These are phyloP conservation scores for Xylaria acuta DNA, from an alignment of 495 filamentous ascomycete genomes.

Conservation along the genomic window DNA sequence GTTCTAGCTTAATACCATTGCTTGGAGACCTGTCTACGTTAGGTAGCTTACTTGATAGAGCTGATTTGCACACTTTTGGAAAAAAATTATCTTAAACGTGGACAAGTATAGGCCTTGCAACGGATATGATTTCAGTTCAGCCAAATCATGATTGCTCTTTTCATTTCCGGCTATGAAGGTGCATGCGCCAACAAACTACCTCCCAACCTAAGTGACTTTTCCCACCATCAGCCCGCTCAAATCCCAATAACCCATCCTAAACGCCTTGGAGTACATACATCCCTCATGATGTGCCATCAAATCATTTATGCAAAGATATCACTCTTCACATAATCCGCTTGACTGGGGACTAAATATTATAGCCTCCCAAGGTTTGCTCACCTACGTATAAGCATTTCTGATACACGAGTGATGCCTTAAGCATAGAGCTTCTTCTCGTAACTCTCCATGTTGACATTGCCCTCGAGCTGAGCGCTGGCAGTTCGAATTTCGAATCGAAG, in stretches of 20 bases:
- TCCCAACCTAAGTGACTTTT: constrained; percentile 11
- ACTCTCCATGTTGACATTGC: constrained; percentile 95
- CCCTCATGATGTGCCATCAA: constrained; percentile 27
- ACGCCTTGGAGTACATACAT: constrained; percentile 37
- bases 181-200: not conserved
- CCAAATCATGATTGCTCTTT: not conserved
- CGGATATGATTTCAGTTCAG: not conserved
- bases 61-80: not conserved
- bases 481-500: constrained; percentile 94
- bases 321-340: not conserved
- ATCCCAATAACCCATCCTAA: constrained; percentile 31
- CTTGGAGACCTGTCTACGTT: not conserved
- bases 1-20: not conserved
- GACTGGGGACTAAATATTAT: not conserved
- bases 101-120: not conserved
- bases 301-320: constrained; percentile 26
- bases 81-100: too few species aligned
- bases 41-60: constrained; percentile 10
- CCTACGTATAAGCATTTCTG: constrained; percentile 15
- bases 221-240: constrained; percentile 7
- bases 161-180: not conserved
- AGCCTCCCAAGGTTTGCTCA: not conserved
- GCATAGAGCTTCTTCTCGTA: constrained; percentile 99
- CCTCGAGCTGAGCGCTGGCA: constrained; percentile 92
- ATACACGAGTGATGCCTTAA: constrained; percentile 46